Evolutionary conservation across 768 basidiomycete genomes (phyloP).

Genomic region (Lentinula aciculospora): DNA sequence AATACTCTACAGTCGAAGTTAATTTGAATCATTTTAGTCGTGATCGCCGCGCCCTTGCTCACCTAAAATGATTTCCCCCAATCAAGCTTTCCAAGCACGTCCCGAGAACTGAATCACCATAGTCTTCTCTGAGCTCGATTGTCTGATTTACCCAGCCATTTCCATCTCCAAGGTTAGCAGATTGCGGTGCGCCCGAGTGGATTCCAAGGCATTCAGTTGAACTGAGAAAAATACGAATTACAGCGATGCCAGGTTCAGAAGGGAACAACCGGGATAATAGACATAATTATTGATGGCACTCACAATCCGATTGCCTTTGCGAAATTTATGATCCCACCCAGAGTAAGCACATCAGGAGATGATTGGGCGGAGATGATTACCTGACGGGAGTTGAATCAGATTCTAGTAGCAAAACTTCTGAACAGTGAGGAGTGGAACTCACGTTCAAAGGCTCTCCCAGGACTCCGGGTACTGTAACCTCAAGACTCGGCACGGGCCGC

Average conservation of each 20-base stretch:
- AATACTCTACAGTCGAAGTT: not conserved
- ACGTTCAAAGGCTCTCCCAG: slow-evolving; percentile 76
- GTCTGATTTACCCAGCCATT: slow-evolving; percentile 48
- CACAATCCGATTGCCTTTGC: slow-evolving; percentile 62
- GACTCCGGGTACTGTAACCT: not conserved
- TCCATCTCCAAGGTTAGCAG: slow-evolving; percentile 77
- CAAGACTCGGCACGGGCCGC: not conserved
- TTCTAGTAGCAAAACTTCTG: not conserved
- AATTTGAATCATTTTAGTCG: not conserved
- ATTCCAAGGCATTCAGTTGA: slow-evolving; percentile 68
- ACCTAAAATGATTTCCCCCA: slow-evolving; percentile 72
- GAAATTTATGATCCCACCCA: slow-evolving; percentile 52
- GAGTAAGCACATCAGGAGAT: slow-evolving; percentile 49
- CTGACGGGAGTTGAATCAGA: slow-evolving; percentile 15
- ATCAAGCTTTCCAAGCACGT: slow-evolving; percentile 75
- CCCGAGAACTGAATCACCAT: slow-evolving; percentile 52
- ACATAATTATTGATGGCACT: too few species aligned
- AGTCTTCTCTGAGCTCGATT: slow-evolving; percentile 73
- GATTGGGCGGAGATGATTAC: slow-evolving; percentile 65
- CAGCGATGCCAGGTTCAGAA: not conserved
- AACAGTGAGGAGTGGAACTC: slow-evolving; percentile 20
- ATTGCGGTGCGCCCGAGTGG: slow-evolving; percentile 60
- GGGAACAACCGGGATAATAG: too few species aligned
- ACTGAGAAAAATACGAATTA: slow-evolving; percentile 4
- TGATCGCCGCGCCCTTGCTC: slow-evolving; percentile 10